Evolutionary conservation across 345 rosid genomes (phyloP), one percentile per base, ranked within the genome.

Genomic region (Microthlaspi erraticum): DNA sequence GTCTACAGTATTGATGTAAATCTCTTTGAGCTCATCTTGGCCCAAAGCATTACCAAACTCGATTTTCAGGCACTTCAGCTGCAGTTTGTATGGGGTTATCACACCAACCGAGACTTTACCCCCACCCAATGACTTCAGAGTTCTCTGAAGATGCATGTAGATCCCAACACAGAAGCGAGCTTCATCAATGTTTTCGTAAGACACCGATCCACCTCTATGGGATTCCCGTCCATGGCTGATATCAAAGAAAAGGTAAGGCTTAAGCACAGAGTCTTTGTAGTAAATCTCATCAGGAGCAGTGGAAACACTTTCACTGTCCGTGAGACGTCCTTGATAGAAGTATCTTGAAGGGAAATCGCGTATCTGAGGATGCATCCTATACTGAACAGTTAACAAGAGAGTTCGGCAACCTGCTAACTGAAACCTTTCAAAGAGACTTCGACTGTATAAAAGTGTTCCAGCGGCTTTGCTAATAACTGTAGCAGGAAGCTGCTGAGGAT

Each of bases 401-500:
- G 99, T 91, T 16, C 98, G 99, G 82, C 99, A 89, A 63, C 98
- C 98, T 55, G 98, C 98, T 72, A 78, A 89, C 80, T 94, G 99
- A 82, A 94, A 94, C 80, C 99, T 91, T 81, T 94, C 99, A 69
- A 94, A 94, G 54, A 94, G 96, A 68, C 99, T 94, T 80, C 99
- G 85, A 77, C 98, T 91, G 75, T 94, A 94, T 48, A 89, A 53
- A 67, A 94, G 84, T 60, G 98, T 94, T 54, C 99, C 99, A 39
- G 98, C 99, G 44, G 98, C 96, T 78, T 94, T 94, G 85, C 98
- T 91, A 67, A 94, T 94, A 38, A 94, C 99, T 33, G 99, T 94
- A 46, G 99, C 99, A 70, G 99, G 99, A 79, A 94, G 99, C 83
- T 94, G 99, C 84, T 94, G 99, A 48, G 99, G 99, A 84, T 94